These are phyloP conservation scores for Cutaneotrichosporon spelunceum DNA, from an alignment of 1,284 basidiomycete species.

Conservation along the genomic window DNA sequence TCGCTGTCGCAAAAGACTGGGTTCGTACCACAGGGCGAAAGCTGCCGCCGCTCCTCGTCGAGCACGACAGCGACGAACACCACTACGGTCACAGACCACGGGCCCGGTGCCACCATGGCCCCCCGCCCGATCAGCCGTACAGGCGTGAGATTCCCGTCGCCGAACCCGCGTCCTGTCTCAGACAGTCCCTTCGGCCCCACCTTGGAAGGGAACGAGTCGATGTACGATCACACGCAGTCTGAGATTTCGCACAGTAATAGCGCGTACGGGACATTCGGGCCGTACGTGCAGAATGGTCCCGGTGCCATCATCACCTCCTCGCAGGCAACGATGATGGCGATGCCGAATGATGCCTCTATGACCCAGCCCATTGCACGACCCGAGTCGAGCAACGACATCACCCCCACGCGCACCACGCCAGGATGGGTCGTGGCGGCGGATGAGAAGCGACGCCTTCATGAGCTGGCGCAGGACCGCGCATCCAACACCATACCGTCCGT, in stretches of 20 bases:
- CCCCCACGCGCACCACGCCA: not conserved
- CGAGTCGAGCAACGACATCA: not conserved
- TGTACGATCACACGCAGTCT: not conserved
- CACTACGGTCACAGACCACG: conserved; percentile 20
- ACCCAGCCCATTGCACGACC: not conserved
- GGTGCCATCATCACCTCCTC: not conserved
- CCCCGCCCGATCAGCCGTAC: conserved; percentile 5
- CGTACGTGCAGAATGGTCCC: not conserved
- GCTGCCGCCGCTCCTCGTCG: conserved; percentile 30
- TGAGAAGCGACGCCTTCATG: conserved; percentile 59
- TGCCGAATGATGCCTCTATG: not conserved
- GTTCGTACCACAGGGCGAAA: not conserved
- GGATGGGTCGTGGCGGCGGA: conserved; percentile 34
- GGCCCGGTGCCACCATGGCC: conserved; percentile 23
- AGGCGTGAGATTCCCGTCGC: conserved; percentile 9
- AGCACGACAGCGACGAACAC: conserved; percentile 33
- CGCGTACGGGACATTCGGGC: not conserved
- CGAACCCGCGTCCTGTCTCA: not conserved
- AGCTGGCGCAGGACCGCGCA: conserved; percentile 63
- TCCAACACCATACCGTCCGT: conserved; percentile 46
- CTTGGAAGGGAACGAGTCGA: not conserved
- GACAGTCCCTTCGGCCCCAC: not conserved
- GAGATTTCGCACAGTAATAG: not conserved
- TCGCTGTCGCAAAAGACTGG: too few relatives aligned
- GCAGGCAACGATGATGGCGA: not conserved